Evolutionary conservation across 768 basidiomycete genomes (phyloP).

Genomic region (Filobasidium floriforme): DNA sequence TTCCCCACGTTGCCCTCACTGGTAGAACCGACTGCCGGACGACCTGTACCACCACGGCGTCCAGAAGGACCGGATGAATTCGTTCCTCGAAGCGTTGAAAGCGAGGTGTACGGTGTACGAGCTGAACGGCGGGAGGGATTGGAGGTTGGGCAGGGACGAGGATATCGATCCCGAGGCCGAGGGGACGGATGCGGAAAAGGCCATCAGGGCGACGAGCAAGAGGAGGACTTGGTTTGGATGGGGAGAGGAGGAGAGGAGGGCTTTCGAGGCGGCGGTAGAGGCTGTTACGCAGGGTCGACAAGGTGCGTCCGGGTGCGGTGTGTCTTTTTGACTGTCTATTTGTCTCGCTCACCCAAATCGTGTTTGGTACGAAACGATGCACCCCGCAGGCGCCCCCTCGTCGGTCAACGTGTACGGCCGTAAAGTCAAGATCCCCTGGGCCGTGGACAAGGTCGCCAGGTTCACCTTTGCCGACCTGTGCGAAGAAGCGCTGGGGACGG

Average conservation of each 20-base stretch:
- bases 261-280: constrained; percentile 26
- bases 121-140: constrained; percentile 51
- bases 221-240: constrained; percentile 27
- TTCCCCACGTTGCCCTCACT: too few species aligned
- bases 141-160: constrained; percentile 43
- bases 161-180: constrained; percentile 16
- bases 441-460: constrained; percentile 46
- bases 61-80: constrained; percentile 54
- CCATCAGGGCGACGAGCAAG: constrained; percentile 25
- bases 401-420: constrained; percentile 53
- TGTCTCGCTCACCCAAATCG: too few species aligned
- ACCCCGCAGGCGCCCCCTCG: constrained; percentile 20
- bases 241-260: constrained; percentile 22
- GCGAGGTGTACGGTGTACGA: constrained; percentile 52
- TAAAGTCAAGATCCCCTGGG: constrained; percentile 49
- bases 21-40: constrained; percentile 53
- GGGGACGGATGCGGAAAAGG: constrained; percentile 19
- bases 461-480: constrained; percentile 55
- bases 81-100: constrained; percentile 56
- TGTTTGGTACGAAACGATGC: background rate
- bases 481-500: constrained; percentile 60
- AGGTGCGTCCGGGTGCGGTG: too few species aligned
- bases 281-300: constrained; percentile 22
- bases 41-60: constrained; percentile 58
- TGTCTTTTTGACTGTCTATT: too few species aligned